Conservation (phyloP, 257 asterid species). For the Solanum sitiens region DNA sequence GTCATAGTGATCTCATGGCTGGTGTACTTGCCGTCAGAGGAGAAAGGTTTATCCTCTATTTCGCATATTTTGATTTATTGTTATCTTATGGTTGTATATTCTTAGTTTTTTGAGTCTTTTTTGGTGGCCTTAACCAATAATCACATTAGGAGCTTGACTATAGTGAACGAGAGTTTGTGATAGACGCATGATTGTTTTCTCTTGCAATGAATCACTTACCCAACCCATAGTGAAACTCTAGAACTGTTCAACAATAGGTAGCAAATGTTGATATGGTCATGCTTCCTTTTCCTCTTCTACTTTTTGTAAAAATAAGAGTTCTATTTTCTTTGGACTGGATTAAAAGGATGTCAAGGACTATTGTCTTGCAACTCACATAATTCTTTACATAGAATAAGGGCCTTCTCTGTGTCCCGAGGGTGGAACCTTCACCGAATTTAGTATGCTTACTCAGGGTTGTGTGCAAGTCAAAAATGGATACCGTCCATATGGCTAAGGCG, state of each 20-base stretch:
- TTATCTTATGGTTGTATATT: neutral
- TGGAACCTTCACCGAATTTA: neutral
- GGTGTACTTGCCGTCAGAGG: slow-evolving; percentile 82
- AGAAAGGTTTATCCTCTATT: slow-evolving; percentile 45
- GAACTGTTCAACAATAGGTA: neutral
- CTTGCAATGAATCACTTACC: neutral
- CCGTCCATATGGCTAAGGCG: neutral
- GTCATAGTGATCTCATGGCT: slow-evolving; percentile 93
- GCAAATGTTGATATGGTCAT: neutral
- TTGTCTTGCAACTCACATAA: neutral
- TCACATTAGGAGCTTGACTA: neutral
- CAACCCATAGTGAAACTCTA: neutral
- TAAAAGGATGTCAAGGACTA: neutral
- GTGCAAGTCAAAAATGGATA: neutral
- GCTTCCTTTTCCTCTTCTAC: neutral
- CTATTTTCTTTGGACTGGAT: neutral
- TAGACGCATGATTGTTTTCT: neutral
- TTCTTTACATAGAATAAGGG: neutral
- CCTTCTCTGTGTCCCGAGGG: neutral
- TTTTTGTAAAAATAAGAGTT: neutral
- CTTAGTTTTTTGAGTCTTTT: neutral
- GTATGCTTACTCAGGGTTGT: neutral
- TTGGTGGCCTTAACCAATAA: neutral
- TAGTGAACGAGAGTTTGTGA: neutral
- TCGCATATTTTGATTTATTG: neutral